These are phyloP conservation scores for Aureobasidium lini DNA, from an alignment of 2,329 filamentous ascomycete species.

Conservation along the genomic window DNA sequence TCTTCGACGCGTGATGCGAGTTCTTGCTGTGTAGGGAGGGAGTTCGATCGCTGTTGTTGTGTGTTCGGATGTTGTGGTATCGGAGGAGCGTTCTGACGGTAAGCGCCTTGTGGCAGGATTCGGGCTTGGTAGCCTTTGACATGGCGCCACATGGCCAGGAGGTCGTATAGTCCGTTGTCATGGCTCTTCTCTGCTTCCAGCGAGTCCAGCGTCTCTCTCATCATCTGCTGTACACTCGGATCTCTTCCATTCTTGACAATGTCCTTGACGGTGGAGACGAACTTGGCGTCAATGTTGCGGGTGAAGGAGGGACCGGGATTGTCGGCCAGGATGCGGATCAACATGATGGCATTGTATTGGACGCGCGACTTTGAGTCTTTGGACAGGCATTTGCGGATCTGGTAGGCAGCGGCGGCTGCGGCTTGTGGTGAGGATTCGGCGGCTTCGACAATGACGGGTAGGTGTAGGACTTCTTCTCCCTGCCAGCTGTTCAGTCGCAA, in stretches of 20 bases:
- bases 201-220: conserved; percentile 77
- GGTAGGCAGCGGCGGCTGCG: conserved; percentile 69
- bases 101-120: conserved; percentile 14
- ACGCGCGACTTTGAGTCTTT: conserved; percentile 55
- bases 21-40: conserved; percentile 62
- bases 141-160: conserved; percentile 82
- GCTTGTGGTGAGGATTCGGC: conserved; percentile 87
- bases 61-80: background rate
- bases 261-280: conserved; percentile 67
- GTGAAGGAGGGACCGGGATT: conserved; percentile 89
- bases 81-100: background rate
- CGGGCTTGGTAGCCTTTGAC: conserved; percentile 54
- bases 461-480: conserved; percentile 85
- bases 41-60: conserved; percentile 31
- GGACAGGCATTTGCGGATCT: conserved; percentile 76
- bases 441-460: conserved; percentile 87
- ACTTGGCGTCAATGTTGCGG: conserved; percentile 80
- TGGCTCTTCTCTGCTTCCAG: conserved; percentile 64
- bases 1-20: conserved; percentile 80
- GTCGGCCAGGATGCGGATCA: conserved; percentile 82
- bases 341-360: conserved; percentile 96
- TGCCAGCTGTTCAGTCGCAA: conserved; percentile 28
- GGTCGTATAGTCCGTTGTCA: conserved; percentile 63
- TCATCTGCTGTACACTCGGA: conserved; percentile 70
- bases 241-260: conserved; percentile 65